A percentile compares a stretch with the other conserved stretches of the same genome.
These are phyloP conservation scores for Lecanicillium sp. DNA, from an alignment of 2,329 filamentous ascomycete species.

Conservation along the genomic window DNA sequence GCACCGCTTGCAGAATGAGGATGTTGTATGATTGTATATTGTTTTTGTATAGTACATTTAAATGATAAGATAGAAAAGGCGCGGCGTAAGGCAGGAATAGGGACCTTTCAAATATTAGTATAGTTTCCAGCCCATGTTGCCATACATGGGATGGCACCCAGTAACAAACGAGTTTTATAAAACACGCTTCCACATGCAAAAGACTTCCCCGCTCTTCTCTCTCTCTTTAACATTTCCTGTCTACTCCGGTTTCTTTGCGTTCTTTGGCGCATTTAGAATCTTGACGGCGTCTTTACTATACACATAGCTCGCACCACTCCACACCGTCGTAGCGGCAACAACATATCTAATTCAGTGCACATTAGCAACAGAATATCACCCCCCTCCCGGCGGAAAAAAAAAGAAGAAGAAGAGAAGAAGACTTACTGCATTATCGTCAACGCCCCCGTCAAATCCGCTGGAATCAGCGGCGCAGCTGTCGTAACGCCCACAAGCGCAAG, in stretches of 20 bases:
- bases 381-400: neutral
- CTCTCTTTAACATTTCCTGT: too few species aligned
- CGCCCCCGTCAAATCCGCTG: slow-evolving; percentile 43
- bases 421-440: slow-evolving; percentile 59
- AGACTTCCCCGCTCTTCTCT: too few species aligned
- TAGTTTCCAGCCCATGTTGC: too few species aligned
- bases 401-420: neutral
- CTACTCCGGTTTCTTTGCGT: slow-evolving; percentile 1
- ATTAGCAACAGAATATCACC: neutral
- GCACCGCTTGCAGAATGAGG: too few species aligned
- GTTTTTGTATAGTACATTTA: too few species aligned
- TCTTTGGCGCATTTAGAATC: slow-evolving; percentile 48
- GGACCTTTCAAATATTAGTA: too few species aligned
- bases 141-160: too few species aligned
- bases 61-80: too few species aligned
- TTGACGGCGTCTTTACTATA: slow-evolving; percentile 87
- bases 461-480: slow-evolving; percentile 68
- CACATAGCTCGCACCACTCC: slow-evolving; percentile 89
- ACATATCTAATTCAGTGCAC: slow-evolving; percentile 64
- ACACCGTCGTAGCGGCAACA: slow-evolving; percentile 82
- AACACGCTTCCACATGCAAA: too few species aligned
- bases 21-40: neutral
- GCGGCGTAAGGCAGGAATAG: too few species aligned
- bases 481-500: slow-evolving; percentile 78
- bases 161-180: too few species aligned